phyloP scores from a whole-genome alignment of 2,329 filamentous ascomycete species.

The Hymenoscyphus infarciens region DNA sequence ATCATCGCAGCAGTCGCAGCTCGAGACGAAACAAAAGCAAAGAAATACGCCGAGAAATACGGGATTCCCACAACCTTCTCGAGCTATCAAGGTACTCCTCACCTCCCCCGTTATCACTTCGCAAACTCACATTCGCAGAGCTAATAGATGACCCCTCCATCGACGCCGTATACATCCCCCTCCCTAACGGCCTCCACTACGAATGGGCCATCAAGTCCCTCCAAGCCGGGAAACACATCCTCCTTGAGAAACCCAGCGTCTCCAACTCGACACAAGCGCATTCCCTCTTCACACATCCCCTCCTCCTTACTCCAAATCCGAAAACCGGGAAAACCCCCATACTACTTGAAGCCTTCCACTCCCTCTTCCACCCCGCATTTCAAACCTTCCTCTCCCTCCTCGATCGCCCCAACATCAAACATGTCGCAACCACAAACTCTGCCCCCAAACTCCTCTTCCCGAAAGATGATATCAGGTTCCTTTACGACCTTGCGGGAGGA shows the following conservation, averaged over 20 bases:
- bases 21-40: conserved; percentile 45
- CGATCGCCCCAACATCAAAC: conserved; percentile 38
- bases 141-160: conserved; percentile 42
- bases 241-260: conserved; percentile 52
- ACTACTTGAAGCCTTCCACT: conserved; percentile 52
- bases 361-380: conserved; percentile 49
- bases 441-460: conserved; percentile 35
- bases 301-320: conserved; percentile 23
- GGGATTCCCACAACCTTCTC: conserved; percentile 47
- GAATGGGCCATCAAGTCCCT: conserved; percentile 49
- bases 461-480: conserved; percentile 43
- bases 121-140: conserved; percentile 24
- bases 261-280: conserved; percentile 45
- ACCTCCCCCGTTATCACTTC: background rate
- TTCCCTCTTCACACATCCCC: conserved; percentile 41
- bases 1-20: conserved; percentile 51
- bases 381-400: conserved; percentile 41
- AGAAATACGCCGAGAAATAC: conserved; percentile 48
- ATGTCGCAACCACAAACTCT: conserved; percentile 34
- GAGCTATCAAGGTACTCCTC: conserved; percentile 45
- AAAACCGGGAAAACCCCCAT: conserved; percentile 38
- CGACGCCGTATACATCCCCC: conserved; percentile 49
- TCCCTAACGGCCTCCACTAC: conserved; percentile 42
- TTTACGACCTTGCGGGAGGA: conserved; percentile 39
- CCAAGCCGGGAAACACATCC: conserved; percentile 50